A percentile compares a stretch with the other conserved stretches of the same genome.
Evolutionary conservation across 495 filamentous ascomycete species (phyloP).

Genomic region (Penicillium fimorum): DNA sequence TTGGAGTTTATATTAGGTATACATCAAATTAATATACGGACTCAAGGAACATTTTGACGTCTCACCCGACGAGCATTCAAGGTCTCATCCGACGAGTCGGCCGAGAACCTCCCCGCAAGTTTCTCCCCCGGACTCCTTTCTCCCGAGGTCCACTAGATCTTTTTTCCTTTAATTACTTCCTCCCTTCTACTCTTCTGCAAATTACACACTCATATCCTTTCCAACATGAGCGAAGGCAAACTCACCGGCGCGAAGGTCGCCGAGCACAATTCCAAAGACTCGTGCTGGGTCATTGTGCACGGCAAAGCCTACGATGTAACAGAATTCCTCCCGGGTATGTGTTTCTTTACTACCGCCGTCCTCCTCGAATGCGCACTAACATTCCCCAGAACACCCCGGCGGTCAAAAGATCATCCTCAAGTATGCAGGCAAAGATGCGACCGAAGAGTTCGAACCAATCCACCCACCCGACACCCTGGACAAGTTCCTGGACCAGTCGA

Average conservation of each 20-base stretch:
- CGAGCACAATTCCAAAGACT: conserved; percentile 79
- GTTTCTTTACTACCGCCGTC: not conserved
- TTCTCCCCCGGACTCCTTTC: conserved; percentile 31
- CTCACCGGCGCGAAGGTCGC: conserved; percentile 75
- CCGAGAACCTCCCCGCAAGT: conserved; percentile 31
- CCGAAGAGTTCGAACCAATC: conserved; percentile 87
- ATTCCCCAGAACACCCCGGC: conserved; percentile 69
- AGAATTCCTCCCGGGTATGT: conserved; percentile 71
- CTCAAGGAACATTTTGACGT: not conserved
- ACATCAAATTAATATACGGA: not conserved
- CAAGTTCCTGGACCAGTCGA: conserved; percentile 77
- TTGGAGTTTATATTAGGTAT: not conserved
- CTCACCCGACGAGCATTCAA: not conserved
- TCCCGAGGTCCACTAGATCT: conserved; percentile 26
- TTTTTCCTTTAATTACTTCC: conserved; percentile 11
- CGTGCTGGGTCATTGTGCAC: conserved; percentile 83
- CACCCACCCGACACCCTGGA: conserved; percentile 80
- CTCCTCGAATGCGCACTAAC: conserved; percentile 4
- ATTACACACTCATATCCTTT: not conserved
- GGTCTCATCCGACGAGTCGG: conserved; percentile 18
- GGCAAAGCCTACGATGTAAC: conserved; percentile 89
- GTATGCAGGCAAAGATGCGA: conserved; percentile 82
- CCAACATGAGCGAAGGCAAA: conserved; percentile 39
- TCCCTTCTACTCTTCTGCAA: conserved; percentile 7
- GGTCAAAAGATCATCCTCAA: conserved; percentile 80